Percentiles rank a stretch among this genome's conserved stretches.
These are phyloP conservation scores for Stevia rebaudiana DNA, from an alignment of 140 eudicot genomes.

Conservation along the genomic window DNA sequence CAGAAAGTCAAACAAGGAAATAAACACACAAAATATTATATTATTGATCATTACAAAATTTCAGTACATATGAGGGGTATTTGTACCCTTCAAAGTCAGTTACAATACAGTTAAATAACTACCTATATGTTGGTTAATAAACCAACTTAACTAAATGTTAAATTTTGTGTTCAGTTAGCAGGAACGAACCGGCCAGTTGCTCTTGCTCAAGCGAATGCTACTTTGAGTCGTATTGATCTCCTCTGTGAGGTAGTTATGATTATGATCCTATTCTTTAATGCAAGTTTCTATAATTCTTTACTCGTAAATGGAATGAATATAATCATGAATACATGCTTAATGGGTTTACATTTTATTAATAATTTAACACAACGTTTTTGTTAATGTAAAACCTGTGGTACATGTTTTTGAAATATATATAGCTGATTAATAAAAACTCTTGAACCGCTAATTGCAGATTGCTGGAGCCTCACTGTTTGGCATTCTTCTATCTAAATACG, in stretches of 20 bases:
- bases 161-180: slow-evolving; percentile 57
- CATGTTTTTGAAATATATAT: neutral
- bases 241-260: slow-evolving; percentile 79
- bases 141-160: too few relatives aligned
- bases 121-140: too few relatives aligned
- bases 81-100: too few relatives aligned
- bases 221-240: slow-evolving; percentile 81
- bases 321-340: too few relatives aligned
- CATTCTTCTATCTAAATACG: slow-evolving; percentile 70
- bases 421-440: neutral
- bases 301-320: neutral
- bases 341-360: neutral
- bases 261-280: slow-evolving; percentile 9
- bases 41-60: too few relatives aligned
- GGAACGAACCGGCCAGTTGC: slow-evolving; percentile 94
- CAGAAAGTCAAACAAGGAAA: too few relatives aligned
- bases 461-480: slow-evolving; percentile 95
- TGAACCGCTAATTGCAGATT: slow-evolving; percentile 45
- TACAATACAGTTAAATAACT: too few relatives aligned
- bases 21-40: too few relatives aligned
- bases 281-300: neutral
- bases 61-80: too few relatives aligned
- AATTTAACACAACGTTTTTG: neutral
- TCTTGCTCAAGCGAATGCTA: slow-evolving; percentile 97
- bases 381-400: neutral